Conservation (phyloP, 768 basidiomycete genomes). For the Lyophyllum decastes region DNA sequence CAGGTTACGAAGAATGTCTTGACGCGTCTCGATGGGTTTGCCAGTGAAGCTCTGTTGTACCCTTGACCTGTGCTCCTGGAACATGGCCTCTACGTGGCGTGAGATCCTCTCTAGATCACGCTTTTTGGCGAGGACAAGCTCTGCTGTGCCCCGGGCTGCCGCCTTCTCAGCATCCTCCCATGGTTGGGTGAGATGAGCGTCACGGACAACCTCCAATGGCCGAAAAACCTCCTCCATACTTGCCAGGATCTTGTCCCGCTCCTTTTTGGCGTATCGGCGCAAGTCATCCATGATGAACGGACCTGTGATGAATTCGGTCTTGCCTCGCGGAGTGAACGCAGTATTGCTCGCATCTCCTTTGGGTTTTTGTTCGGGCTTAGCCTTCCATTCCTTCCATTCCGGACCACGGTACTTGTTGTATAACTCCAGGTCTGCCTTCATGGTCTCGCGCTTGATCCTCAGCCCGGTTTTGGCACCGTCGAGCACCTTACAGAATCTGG, state of each 20-base stretch:
- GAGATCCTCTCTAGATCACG: constrained; percentile 38
- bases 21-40: constrained; percentile 43
- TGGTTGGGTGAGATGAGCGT: constrained; percentile 32
- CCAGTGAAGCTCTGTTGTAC: constrained; percentile 33
- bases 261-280: constrained; percentile 4
- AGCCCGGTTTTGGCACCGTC: constrained; percentile 66
- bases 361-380: background rate
- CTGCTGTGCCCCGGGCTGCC: constrained; percentile 17
- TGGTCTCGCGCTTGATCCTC: constrained; percentile 34
- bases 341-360: constrained; percentile 8
- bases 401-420: constrained; percentile 19
- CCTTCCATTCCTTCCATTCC: constrained; percentile 20
- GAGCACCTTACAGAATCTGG: constrained; percentile 51
- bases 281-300: constrained; percentile 33
- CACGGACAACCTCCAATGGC: constrained; percentile 10
- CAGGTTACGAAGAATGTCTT: constrained; percentile 45
- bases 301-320: constrained; percentile 13
- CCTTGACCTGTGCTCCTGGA: constrained; percentile 20
- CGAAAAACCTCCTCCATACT: constrained; percentile 23
- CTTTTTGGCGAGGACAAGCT: constrained; percentile 19
- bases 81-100: constrained; percentile 40
- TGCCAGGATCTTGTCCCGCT: constrained; percentile 15
- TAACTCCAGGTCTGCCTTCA: constrained; percentile 27
- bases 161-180: constrained; percentile 34
- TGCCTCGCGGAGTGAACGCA: constrained; percentile 12